A percentile compares a stretch with the other conserved stretches of the same genome.
phyloP scores from a whole-genome alignment of 1,284 basidiomycete genomes.

The Dichomitus squalens region DNA sequence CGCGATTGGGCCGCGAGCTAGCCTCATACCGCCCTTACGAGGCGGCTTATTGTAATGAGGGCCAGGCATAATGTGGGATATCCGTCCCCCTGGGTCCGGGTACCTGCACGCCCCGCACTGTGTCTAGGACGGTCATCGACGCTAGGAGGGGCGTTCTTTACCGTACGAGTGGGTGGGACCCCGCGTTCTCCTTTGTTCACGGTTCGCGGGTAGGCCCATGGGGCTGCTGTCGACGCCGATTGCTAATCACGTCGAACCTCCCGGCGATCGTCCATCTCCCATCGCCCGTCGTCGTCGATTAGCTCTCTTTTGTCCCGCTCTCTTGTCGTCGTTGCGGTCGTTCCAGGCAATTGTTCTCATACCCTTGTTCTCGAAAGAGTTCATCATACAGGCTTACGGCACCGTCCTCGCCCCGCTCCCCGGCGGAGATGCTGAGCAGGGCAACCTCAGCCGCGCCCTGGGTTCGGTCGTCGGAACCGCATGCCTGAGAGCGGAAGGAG shows the following conservation, averaged over 20 bases:
- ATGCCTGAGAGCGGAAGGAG: slow-evolving; percentile 86
- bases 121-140: background rate
- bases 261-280: no score
- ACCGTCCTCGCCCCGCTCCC: slow-evolving; percentile 81
- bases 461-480: slow-evolving; percentile 90
- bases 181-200: background rate
- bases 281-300: no score
- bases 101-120: background rate
- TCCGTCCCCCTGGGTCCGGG: slow-evolving; percentile 13
- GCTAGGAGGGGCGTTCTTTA: background rate
- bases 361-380: slow-evolving; percentile 51
- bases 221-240: background rate
- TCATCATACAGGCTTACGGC: slow-evolving; percentile 94
- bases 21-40: background rate
- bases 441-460: slow-evolving; percentile 84
- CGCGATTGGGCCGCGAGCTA: background rate
- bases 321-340: background rate
- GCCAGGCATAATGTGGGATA: slow-evolving; percentile 9
- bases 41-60: background rate
- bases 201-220: background rate
- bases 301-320: background rate
- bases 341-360: background rate
- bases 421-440: slow-evolving; percentile 59
- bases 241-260: background rate
- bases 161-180: background rate